These are phyloP conservation scores for Fusarium palustre DNA, from an alignment of 2,329 filamentous ascomycete species.

Conservation along the genomic window DNA sequence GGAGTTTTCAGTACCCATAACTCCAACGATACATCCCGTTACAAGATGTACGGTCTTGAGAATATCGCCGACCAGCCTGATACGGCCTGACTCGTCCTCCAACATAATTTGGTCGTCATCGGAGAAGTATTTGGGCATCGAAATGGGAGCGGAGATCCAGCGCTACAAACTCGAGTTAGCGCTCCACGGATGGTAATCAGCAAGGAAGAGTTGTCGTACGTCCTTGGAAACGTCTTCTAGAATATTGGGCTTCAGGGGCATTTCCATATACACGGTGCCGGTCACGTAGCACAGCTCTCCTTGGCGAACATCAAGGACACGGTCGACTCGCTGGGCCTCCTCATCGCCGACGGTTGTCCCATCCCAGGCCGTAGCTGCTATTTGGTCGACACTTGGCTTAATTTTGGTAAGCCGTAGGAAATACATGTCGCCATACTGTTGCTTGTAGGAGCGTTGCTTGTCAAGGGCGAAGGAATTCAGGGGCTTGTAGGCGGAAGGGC, in stretches of 20 bases:
- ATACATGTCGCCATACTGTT: constrained; percentile 98
- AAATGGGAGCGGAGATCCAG: constrained; percentile 86
- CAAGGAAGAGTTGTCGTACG: constrained; percentile 60
- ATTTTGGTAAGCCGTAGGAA: constrained; percentile 89
- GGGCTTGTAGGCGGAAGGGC: constrained; percentile 74
- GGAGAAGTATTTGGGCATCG: constrained; percentile 80
- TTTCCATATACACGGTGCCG: constrained; percentile 96
- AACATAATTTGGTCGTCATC: constrained; percentile 81
- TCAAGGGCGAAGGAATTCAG: constrained; percentile 80
- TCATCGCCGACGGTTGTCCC: constrained; percentile 83
- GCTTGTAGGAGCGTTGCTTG: constrained; percentile 80
- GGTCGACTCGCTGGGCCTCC: constrained; percentile 78
- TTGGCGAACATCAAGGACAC: constrained; percentile 94
- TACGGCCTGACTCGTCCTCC: constrained; percentile 93
- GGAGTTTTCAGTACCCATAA: constrained; percentile 91
- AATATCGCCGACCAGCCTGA: constrained; percentile 79
- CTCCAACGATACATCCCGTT: constrained; percentile 93
- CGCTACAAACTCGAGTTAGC: constrained; percentile 64
- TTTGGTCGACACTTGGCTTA: constrained; percentile 82
- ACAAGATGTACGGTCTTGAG: constrained; percentile 79
- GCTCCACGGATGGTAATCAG: background rate
- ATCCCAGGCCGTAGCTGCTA: constrained; percentile 81
- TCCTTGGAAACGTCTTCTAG: constrained; percentile 95
- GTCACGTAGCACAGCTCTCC: constrained; percentile 95
- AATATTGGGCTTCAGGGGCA: constrained; percentile 95